Percentiles rank a stretch among this genome's conserved stretches.
Conservation (phyloP, 1,139 yeast genomes). For the Suhomyces chickasaworum region DNA sequence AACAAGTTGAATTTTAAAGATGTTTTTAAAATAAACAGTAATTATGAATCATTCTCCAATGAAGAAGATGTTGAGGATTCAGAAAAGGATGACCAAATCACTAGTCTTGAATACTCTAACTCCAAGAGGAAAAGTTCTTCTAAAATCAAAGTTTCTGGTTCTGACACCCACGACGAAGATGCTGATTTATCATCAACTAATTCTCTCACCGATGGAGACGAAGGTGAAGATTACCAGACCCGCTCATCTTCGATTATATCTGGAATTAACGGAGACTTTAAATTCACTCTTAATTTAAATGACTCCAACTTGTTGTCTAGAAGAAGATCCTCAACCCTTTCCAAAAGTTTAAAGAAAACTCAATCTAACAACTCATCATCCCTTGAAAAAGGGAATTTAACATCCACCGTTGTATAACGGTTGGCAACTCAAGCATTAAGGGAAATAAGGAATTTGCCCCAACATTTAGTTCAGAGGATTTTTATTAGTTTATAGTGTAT, state of each 20-base stretch:
- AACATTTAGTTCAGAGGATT: constrained; percentile 11
- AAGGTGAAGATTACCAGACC: constrained; percentile 36
- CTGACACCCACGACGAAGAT: constrained; percentile 15
- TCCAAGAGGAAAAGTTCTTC: constrained; percentile 19
- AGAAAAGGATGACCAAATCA: constrained; percentile 22
- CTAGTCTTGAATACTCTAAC: constrained; percentile 22
- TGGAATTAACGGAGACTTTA: constrained; percentile 43
- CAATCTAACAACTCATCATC: constrained; percentile 10
- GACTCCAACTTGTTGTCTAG: constrained; percentile 46
- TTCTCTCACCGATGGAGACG: constrained; percentile 18
- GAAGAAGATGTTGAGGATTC: constrained; percentile 22
- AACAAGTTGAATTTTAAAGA: constrained; percentile 32
- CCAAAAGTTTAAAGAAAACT: constrained; percentile 16
- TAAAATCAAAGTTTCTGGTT: constrained; percentile 10
- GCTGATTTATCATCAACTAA: constrained; percentile 18
- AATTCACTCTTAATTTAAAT: constrained; percentile 46
- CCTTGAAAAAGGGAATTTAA: constrained; percentile 3
- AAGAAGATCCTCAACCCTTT: constrained; percentile 28
- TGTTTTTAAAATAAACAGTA: constrained; percentile 30
- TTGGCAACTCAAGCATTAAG: constrained; percentile 5
- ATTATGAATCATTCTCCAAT: constrained; percentile 19
- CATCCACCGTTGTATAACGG: constrained; percentile 6
- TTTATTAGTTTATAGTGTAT: constrained; percentile 8
- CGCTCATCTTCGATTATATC: constrained; percentile 47
- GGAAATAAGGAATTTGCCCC: constrained; percentile 3